Evolutionary conservation across 1,284 basidiomycete genomes (phyloP).

Genomic region (Fomes fomentarius): DNA sequence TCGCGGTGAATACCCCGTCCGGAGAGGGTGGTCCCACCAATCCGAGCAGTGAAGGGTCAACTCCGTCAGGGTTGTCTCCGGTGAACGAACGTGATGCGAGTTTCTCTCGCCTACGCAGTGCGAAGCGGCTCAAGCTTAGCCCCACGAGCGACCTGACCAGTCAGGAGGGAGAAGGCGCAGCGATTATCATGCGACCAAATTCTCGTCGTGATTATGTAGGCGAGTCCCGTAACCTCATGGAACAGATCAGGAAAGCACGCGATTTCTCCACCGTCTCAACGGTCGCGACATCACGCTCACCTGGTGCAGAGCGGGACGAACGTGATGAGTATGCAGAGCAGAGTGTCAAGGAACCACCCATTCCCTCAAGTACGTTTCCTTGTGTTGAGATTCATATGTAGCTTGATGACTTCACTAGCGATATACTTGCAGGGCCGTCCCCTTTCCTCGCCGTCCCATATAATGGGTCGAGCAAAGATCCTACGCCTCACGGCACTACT

Average conservation of each 20-base stretch:
- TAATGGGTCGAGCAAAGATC: conserved; percentile 17
- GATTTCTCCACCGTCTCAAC: conserved; percentile 77
- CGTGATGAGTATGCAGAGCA: conserved; percentile 10
- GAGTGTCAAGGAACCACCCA: conserved; percentile 1
- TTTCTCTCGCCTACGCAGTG: conserved; percentile 61
- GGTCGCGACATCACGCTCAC: conserved; percentile 42
- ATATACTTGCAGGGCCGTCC: conserved; percentile 10
- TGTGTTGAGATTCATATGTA: too few relatives aligned
- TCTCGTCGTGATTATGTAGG: conserved; percentile 68
- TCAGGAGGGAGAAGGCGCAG: conserved; percentile 47
- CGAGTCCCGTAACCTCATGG: conserved; percentile 73
- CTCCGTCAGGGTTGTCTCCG: conserved; percentile 30
- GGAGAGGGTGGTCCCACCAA: conserved; percentile 44
- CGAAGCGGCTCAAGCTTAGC: conserved; percentile 78
- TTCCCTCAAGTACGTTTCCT: conserved; percentile 1
- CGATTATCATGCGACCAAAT: conserved; percentile 52
- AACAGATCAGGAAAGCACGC: conserved; percentile 72
- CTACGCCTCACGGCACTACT: conserved; percentile 26
- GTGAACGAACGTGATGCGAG: conserved; percentile 38
- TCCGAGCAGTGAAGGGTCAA: conserved; percentile 35
- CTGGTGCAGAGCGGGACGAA: conserved; percentile 16
- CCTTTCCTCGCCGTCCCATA: conserved; percentile 16
- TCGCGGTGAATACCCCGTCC: conserved; percentile 77
- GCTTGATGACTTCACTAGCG: background rate
- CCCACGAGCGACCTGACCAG: conserved; percentile 55